These are phyloP conservation scores for Taxillus chinensis DNA, from an alignment of 164 flowering plant genomes.

Conservation along the genomic window DNA sequence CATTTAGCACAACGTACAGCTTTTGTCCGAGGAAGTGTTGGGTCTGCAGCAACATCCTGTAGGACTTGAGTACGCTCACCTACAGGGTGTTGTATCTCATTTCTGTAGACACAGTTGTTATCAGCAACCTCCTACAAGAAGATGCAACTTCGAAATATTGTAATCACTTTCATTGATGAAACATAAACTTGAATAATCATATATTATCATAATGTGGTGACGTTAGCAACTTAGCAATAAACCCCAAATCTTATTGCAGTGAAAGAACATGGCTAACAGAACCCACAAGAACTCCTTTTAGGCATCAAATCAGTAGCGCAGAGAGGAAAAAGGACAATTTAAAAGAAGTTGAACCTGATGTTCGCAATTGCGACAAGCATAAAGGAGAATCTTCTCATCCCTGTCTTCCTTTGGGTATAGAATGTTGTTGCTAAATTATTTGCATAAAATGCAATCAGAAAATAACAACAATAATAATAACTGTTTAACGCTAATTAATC, in stretches of 20 bases:
- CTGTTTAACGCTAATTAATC: neutral
- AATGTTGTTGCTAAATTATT: slow-evolving; percentile 64
- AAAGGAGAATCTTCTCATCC: slow-evolving; percentile 75
- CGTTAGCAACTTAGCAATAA: too few species aligned
- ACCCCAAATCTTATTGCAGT: too few species aligned
- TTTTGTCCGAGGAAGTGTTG: slow-evolving; percentile 90
- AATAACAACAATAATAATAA: neutral
- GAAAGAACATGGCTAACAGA: too few species aligned
- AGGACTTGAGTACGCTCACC: slow-evolving; percentile 74
- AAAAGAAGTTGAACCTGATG: slow-evolving; percentile 44
- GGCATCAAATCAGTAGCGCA: too few species aligned
- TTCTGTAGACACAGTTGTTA: slow-evolving; percentile 78
- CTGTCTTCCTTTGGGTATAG: slow-evolving; percentile 83
- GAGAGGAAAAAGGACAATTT: neutral
- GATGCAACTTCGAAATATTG: neutral
- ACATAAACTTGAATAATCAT: too few species aligned
- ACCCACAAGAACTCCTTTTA: too few species aligned
- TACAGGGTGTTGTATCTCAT: slow-evolving; percentile 73
- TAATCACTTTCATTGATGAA: too few species aligned
- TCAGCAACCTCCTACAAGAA: slow-evolving; percentile 74
- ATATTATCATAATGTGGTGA: too few species aligned
- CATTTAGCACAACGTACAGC: slow-evolving; percentile 61
- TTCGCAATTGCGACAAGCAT: slow-evolving; percentile 85
- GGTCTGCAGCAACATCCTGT: slow-evolving; percentile 87
- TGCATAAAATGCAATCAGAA: neutral